A percentile compares a stretch with the other conserved stretches of the same genome.
phyloP scores from a whole-genome alignment of 2,329 filamentous ascomycete genomes.

The Exserohilum rostratum region DNA sequence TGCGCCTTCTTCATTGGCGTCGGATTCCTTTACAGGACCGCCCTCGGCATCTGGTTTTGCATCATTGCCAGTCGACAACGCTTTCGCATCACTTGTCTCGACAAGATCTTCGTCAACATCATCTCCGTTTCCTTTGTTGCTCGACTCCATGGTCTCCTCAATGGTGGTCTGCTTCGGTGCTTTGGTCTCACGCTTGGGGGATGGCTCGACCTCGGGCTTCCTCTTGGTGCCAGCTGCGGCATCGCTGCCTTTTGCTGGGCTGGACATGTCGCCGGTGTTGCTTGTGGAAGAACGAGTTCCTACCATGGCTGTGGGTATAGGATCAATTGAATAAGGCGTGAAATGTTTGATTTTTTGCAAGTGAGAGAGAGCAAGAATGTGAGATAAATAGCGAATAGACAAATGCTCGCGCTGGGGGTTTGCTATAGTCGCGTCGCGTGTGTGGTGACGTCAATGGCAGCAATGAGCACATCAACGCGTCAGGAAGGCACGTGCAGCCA shows the following conservation, averaged over 20 bases:
- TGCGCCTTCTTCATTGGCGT: constrained; percentile 39
- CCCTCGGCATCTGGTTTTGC: constrained; percentile 5
- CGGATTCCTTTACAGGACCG: constrained; percentile 25
- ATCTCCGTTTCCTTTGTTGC: constrained; percentile 44
- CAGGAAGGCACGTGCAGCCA: constrained; percentile 14
- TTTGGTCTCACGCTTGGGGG: constrained; percentile 54
- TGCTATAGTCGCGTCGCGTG: constrained; percentile 15
- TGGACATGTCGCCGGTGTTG: constrained; percentile 22
- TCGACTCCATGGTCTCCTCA: constrained; percentile 55
- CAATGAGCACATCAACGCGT: constrained; percentile 12
- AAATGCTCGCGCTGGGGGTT: not conserved
- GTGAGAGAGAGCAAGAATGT: not conserved
- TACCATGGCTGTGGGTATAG: constrained; percentile 26
- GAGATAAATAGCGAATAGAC: not conserved
- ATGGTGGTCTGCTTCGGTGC: constrained; percentile 58
- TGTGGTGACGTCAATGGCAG: constrained; percentile 15
- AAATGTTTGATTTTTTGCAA: not conserved
- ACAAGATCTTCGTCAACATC: constrained; percentile 3
- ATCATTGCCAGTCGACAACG: constrained; percentile 28
- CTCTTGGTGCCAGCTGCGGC: constrained; percentile 48
- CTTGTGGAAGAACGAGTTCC: constrained; percentile 38
- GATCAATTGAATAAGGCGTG: not conserved
- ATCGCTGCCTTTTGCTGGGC: constrained; percentile 35
- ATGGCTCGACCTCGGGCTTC: constrained; percentile 45
- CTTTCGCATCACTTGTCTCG: constrained; percentile 20